These are phyloP conservation scores for Kalanchoe fedtschenkoi DNA, from an alignment of 164 flowering plant species.

Conservation along the genomic window DNA sequence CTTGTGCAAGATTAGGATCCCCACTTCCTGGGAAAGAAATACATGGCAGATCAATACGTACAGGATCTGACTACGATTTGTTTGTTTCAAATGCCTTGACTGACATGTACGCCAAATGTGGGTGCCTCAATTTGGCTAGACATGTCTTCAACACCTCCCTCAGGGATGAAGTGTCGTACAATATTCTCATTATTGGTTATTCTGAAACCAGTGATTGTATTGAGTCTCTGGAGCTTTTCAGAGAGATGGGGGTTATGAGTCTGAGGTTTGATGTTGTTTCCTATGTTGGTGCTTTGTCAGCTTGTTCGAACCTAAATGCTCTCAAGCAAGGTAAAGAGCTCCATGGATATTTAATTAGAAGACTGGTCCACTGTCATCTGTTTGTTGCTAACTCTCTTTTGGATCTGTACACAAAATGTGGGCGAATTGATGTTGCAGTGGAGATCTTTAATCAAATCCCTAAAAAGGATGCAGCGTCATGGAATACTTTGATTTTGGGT, in stretches of 20 bases:
- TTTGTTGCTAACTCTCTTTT: conserved; percentile 10
- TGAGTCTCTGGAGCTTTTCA: conserved; percentile 6
- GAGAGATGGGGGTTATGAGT: conserved; percentile 8
- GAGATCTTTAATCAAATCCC: conserved; percentile 19
- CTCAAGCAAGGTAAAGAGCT: conserved; percentile 11
- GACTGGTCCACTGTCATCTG: background rate
- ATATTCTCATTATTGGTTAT: conserved; percentile 33
- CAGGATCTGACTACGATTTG: conserved; percentile 18
- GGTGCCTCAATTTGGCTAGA: conserved; percentile 20
- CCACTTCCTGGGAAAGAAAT: conserved; percentile 29
- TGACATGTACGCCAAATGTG: conserved; percentile 40
- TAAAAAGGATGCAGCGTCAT: conserved; percentile 27
- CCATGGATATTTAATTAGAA: conserved; percentile 8
- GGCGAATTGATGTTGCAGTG: conserved; percentile 22
- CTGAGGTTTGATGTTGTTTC: conserved; percentile 12
- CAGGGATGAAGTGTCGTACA: conserved; percentile 28
- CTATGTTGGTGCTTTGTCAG: conserved; percentile 28
- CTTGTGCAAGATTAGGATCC: conserved; percentile 31
- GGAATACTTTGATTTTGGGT: conserved; percentile 43
- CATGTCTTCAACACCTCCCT: conserved; percentile 19
- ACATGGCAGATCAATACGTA: conserved; percentile 27
- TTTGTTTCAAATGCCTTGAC: conserved; percentile 34
- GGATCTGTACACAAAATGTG: conserved; percentile 30
- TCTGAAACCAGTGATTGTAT: conserved; percentile 9
- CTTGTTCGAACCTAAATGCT: conserved; percentile 23